Base-by-base conservation (phyloP, 2,329 filamentous ascomycete species). In the Aureobasidium sp. region DNA sequence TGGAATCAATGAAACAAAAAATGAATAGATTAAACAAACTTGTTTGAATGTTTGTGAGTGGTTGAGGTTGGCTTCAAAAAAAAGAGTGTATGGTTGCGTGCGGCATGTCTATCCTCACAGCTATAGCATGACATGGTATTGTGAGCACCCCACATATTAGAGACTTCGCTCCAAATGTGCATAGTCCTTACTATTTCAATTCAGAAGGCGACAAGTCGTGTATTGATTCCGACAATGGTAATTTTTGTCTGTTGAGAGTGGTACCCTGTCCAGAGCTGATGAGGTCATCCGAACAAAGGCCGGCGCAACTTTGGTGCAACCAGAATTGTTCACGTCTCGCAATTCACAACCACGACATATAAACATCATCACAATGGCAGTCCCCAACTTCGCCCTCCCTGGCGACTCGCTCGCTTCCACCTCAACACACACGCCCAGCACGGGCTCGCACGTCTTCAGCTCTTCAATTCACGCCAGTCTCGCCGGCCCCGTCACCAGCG, bases 391-490 rank as follows among this genome's bases (percentile, higher is more conserved):
- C 68, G 89, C 87, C 61, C 82, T 95, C 52, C 94, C 94, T 12
- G 94, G 94, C 72, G 89, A 94, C 73, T 78, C 86, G 49, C 84
- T 99, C 44, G 92, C 89, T 34, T 77, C 87, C 20, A 76, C 81
- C 20, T 79, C 82, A 61, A 83, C 85, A 67, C 92, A 88, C 75
- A 76, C 82, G 44, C 83, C 91, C 31, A 93, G 93, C 15, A 80
- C 89, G 12, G 94, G 93, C 67, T 96, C 91, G 0, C 91, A 97
- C 74, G 81, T 96, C 67, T 83, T 90, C 76, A 81, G 88, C 66
- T 81, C 84, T 65, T 83, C 87, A 63, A 84, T 97, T 68, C 88
- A 88, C 74, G 87, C 92, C 64, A 96, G 92, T 22, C 86, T 97
- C 65, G 83, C 91, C 55, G 93, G 92, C 52, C 82, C 83, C 44